These are phyloP conservation scores for Hirsutella thompsonii DNA, from an alignment of 2,329 filamentous ascomycete species.

Conservation along the genomic window DNA sequence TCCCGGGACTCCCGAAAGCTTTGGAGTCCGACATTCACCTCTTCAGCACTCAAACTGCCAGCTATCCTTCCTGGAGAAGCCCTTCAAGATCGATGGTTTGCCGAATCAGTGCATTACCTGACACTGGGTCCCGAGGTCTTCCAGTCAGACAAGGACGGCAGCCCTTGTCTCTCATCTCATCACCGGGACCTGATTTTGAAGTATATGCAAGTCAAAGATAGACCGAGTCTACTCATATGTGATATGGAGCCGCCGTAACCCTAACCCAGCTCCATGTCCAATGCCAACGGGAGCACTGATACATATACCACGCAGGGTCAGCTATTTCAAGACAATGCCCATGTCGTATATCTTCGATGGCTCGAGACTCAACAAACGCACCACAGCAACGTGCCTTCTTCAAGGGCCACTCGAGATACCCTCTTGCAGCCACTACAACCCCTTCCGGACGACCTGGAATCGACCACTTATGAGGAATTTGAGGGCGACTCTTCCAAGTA, in stretches of 20 bases:
- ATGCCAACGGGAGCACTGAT: too few relatives aligned
- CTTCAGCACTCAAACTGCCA: constrained; percentile 42
- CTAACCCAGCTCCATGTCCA: too few relatives aligned
- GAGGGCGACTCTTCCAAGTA: constrained; percentile 98
- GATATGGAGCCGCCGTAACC: constrained; percentile 52
- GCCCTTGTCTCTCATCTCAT: constrained; percentile 45
- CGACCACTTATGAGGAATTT: constrained; percentile 95
- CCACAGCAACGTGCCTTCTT: constrained; percentile 31
- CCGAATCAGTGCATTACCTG: constrained; percentile 52
- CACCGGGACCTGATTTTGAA: constrained; percentile 49
- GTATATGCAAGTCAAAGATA: constrained; percentile 51
- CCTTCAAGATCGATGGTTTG: constrained; percentile 55
- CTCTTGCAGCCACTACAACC: constrained; percentile 91
- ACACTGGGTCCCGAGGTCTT: constrained; percentile 42
- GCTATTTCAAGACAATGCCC: constrained; percentile 21
- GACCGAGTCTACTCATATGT: constrained; percentile 49
- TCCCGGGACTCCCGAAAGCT: not conserved
- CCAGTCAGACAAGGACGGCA: constrained; percentile 45
- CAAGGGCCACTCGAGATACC: constrained; percentile 71
- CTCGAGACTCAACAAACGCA: constrained; percentile 71
- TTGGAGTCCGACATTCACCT: not conserved
- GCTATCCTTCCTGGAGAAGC: constrained; percentile 43
- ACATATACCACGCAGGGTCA: constrained; percentile 10
- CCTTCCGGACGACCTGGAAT: constrained; percentile 90
- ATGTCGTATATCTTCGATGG: constrained; percentile 73